phyloP scores from a whole-genome alignment of 1,284 basidiomycete genomes.

The Boletus albobrunnescens region DNA sequence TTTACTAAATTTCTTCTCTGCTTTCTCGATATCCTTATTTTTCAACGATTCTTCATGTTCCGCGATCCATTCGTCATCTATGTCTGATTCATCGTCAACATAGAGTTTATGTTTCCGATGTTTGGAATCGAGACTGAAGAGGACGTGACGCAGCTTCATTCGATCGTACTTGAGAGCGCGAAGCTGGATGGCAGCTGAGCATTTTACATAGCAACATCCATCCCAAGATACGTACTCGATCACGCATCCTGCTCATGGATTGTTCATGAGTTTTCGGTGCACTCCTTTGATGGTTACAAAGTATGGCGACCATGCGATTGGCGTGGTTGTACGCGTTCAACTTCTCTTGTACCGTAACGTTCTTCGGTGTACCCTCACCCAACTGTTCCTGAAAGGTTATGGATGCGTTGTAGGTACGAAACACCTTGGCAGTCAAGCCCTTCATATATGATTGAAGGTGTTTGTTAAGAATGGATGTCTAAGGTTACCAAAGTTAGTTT shows the following conservation, averaged over 20 bases:
- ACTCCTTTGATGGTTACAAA: conserved; percentile 96
- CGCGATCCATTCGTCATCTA: conserved; percentile 89
- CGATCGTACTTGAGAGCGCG: conserved; percentile 88
- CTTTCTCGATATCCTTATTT: conserved; percentile 82
- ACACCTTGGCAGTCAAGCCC: conserved; percentile 94
- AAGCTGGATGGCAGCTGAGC: conserved; percentile 40
- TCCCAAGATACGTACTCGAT: conserved; percentile 61
- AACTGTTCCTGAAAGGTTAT: conserved; percentile 89
- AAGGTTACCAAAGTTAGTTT: conserved; percentile 10
- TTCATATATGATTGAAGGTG: conserved; percentile 91
- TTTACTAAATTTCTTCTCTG: conserved; percentile 82
- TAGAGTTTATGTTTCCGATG: conserved; percentile 81
- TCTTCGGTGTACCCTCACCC: conserved; percentile 67
- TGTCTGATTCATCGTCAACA: conserved; percentile 80
- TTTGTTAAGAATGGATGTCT: conserved; percentile 87
- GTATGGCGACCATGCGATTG: conserved; percentile 90
- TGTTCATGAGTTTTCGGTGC: conserved; percentile 89
- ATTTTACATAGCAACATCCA: conserved; percentile 1
- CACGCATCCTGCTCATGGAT: conserved; percentile 87
- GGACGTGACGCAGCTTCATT: conserved; percentile 82
- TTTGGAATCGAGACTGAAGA: conserved; percentile 74
- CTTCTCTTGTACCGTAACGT: conserved; percentile 84
- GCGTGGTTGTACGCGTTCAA: conserved; percentile 93
- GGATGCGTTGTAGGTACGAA: conserved; percentile 98
- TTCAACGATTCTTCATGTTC: conserved; percentile 78